These are phyloP conservation scores for Penicillium sp. DNA, from an alignment of 2,329 filamentous ascomycete species.

Conservation along the genomic window DNA sequence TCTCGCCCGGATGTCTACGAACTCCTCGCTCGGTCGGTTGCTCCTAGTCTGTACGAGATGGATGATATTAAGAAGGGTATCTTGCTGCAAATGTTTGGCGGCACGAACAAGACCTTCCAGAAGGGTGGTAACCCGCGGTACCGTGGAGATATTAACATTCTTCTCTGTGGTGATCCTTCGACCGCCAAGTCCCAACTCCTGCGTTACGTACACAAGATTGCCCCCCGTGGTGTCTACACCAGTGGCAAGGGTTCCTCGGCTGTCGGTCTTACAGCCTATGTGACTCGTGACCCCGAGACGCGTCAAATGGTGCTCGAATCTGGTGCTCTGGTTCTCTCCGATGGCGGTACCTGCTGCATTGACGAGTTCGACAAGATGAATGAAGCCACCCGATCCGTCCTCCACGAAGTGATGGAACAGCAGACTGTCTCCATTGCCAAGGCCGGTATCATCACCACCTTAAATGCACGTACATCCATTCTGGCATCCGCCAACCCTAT, in stretches of 20 bases:
- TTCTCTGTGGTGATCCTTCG: conserved; percentile 95
- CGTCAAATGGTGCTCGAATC: conserved; percentile 73
- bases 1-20: conserved; percentile 87
- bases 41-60: conserved; percentile 95
- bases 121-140: conserved; percentile 96
- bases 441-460: conserved; percentile 77
- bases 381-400: conserved; percentile 69
- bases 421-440: conserved; percentile 78
- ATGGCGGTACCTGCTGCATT: conserved; percentile 75
- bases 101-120: conserved; percentile 96
- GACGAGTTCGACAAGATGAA: conserved; percentile 82
- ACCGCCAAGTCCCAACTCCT: conserved; percentile 95
- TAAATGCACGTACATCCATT: conserved; percentile 94
- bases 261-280: conserved; percentile 75
- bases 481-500: conserved; percentile 97
- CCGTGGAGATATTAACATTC: conserved; percentile 93
- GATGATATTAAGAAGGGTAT: conserved; percentile 99
- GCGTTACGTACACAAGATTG: conserved; percentile 95
- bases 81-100: conserved; percentile 91
- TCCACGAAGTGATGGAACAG: conserved; percentile 81
- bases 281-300: conserved; percentile 72
- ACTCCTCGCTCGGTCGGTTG: conserved; percentile 82
- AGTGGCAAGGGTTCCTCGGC: conserved; percentile 75
- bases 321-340: conserved; percentile 70
- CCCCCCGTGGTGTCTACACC: conserved; percentile 79